Base-by-base conservation (phyloP, 352 stramenopile genomes). In the Pythium periplocum region DNA sequence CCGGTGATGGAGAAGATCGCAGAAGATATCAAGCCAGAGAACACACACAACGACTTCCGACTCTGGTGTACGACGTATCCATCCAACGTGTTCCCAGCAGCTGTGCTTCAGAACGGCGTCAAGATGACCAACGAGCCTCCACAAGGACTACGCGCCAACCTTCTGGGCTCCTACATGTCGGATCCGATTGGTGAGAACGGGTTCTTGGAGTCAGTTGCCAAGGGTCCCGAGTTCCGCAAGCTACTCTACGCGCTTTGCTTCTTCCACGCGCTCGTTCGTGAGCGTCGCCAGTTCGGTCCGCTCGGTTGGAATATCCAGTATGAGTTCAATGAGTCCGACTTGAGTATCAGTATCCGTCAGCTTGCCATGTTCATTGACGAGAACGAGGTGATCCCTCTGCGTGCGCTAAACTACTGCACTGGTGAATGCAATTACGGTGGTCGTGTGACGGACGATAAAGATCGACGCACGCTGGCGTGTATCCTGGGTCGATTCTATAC, bases 251-350 rank as follows among this genome's bases (percentile, higher is more conserved):
- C 86, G 50, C 71, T 98, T 43, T 94, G 84, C 50, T 94, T 94
- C 48, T 94, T 94, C 64, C 93, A 98, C 55, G 93, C 93, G 7
- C 69, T 98, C 9, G 83, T 98, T 17, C 93, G 96, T 42, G 93
- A 98, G 63, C 78, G 93, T 0, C 72, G 93, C 31, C 76, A 96
- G 57, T 98, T 97, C 65, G 93, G 93, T 0, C 86, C 92, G 26
- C 75, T 98, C 2, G 93, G 93, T 8, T 98, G 93, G 90, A 98
- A 98, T 59, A 98, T 98, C 48, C 90, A 96, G 58, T 98, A 98
- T 66, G 93, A 97, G 66, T 98, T 98, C 59, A 97, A 97, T 60
- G 90, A 97, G 68, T 96, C 83, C 1, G 93, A 98, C 55, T 50
- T 98, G 44, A 79, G 81, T 40, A 98, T 98, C 59, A 95, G 76